Conservation (phyloP, 192 early-diverging fungal genomes). For the Pecoramyces ruminantium region DNA sequence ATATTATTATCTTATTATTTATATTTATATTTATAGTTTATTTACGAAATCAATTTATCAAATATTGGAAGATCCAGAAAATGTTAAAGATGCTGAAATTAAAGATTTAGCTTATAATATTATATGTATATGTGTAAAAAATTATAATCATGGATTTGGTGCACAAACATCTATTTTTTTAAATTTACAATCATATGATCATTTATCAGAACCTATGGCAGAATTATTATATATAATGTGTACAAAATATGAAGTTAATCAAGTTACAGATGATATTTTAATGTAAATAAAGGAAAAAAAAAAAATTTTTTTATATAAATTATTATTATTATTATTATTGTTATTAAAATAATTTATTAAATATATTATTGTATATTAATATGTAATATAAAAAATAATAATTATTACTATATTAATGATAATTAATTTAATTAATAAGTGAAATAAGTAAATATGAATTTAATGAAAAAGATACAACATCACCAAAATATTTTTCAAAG, state of each 20-base stretch:
- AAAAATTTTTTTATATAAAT: too few species aligned
- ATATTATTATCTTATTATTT: not conserved
- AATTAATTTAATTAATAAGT: not conserved
- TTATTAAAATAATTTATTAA: too few species aligned
- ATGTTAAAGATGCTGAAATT: constrained; percentile 38
- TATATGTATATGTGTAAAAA: constrained; percentile 57
- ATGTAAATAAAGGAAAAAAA: not conserved
- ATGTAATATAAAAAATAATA: too few species aligned
- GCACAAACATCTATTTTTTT: constrained; percentile 62
- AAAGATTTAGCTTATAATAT: constrained; percentile 43
- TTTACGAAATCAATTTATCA: constrained; percentile 63
- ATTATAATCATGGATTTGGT: constrained; percentile 60
- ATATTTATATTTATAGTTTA: constrained; percentile 14
- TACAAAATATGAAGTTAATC: constrained; percentile 38
- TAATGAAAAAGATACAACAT: constrained; percentile 49
- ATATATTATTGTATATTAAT: too few species aligned
- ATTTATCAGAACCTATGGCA: constrained; percentile 67
- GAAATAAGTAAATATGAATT: constrained; percentile 1
- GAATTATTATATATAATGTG: constrained; percentile 46
- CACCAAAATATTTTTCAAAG: constrained; percentile 64
- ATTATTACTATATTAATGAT: too few species aligned
- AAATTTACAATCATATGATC: constrained; percentile 70
- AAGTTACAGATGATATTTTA: constrained; percentile 51
- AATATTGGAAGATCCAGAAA: constrained; percentile 59
- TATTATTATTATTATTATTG: not conserved